Evolutionary conservation across 2,329 filamentous ascomycete genomes (phyloP).

Genomic region (Claviceps cyperi): DNA sequence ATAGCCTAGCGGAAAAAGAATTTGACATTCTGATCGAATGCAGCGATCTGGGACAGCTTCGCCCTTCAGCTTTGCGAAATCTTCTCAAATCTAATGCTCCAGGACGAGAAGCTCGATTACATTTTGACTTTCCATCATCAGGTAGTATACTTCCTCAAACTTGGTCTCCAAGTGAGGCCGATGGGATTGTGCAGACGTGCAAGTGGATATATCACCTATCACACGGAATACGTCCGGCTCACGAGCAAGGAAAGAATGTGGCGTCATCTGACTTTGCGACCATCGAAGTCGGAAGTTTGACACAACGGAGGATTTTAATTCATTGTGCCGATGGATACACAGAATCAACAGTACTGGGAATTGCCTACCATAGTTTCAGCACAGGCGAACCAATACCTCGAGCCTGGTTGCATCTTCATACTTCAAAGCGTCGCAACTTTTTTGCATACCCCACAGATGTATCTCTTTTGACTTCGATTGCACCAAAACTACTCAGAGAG

Average conservation of each 20-base stretch:
- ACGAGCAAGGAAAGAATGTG: conserved; percentile 12
- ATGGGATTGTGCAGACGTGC: conserved; percentile 73
- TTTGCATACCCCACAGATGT: conserved; percentile 93
- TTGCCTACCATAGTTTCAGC: conserved; percentile 89
- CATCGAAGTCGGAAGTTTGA: conserved; percentile 8
- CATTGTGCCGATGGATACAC: conserved; percentile 96
- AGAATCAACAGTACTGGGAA: conserved; percentile 74
- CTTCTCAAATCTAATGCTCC: conserved; percentile 38
- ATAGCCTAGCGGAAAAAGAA: conserved; percentile 39
- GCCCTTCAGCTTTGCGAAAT: conserved; percentile 48
- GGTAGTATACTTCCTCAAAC: conserved; percentile 81
- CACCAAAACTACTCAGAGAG: conserved; percentile 57
- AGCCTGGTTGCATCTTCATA: conserved; percentile 79
- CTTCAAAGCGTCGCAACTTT: conserved; percentile 72
- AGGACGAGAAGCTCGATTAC: conserved; percentile 20
- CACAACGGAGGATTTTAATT: conserved; percentile 60
- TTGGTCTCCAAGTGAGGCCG: conserved; percentile 69
- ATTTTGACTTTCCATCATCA: conserved; percentile 74
- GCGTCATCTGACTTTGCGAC: conserved; percentile 4
- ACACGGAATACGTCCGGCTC: conserved; percentile 39
- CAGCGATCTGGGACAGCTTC: conserved; percentile 67
- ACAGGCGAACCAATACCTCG: conserved; percentile 67
- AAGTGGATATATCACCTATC: conserved; percentile 80
- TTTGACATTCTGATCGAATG: conserved; percentile 84
- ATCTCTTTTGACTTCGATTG: conserved; percentile 60